phyloP scores from a whole-genome alignment of 2,329 filamentous ascomycete genomes.

The Fusarium sulawesiense region DNA sequence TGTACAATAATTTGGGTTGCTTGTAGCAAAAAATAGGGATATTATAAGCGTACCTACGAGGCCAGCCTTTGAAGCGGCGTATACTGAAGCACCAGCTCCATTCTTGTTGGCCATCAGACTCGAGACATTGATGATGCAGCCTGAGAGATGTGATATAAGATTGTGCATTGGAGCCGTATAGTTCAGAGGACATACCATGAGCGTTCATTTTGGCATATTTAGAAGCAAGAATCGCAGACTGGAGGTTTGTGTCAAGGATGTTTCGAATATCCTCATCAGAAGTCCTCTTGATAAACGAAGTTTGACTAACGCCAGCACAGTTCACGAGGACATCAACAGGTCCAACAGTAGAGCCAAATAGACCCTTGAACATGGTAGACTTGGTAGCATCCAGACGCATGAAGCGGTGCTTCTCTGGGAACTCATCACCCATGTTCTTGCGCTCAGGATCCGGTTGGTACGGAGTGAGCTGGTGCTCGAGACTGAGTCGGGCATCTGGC shows the following conservation, averaged over 20 bases:
- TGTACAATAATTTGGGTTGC: constrained; percentile 40
- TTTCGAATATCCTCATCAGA: constrained; percentile 61
- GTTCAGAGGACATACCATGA: constrained; percentile 45
- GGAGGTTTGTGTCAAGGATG: constrained; percentile 77
- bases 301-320: constrained; percentile 79
- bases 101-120: constrained; percentile 78
- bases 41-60: constrained; percentile 67
- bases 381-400: constrained; percentile 51
- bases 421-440: not conserved
- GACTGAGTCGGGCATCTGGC: constrained; percentile 57
- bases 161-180: not conserved
- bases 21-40: constrained; percentile 30
- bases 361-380: constrained; percentile 46
- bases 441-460: constrained; percentile 29
- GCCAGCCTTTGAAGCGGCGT: constrained; percentile 84
- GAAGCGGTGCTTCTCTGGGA: constrained; percentile 49
- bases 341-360: constrained; percentile 49
- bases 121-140: constrained; percentile 84
- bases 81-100: constrained; percentile 76
- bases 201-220: constrained; percentile 55
- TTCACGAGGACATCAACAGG: constrained; percentile 76
- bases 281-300: constrained; percentile 70
- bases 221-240: constrained; percentile 72
- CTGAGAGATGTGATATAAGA: constrained; percentile 47
- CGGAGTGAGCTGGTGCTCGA: constrained; percentile 49